Evolutionary conservation across 352 stramenopile genomes (phyloP), one percentile per base, ranked within the genome.

Genomic region (Phytopythium kandeliae): DNA sequence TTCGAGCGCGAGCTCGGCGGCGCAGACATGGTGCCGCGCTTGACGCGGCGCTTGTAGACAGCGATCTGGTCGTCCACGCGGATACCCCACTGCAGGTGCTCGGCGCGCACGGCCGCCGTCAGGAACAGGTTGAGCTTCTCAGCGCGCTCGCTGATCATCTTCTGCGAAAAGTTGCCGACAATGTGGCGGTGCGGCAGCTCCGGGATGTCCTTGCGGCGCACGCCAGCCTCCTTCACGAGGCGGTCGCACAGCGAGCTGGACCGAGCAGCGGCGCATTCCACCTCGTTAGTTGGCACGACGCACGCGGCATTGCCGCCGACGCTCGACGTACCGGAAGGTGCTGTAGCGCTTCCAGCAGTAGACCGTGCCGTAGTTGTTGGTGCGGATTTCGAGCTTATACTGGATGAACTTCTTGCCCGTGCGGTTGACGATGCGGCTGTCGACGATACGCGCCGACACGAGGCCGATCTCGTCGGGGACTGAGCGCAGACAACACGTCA

Each of bases 341-440:
- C 73, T 87, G 79, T 92, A 95, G 40, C 84, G 84, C 57, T 92
- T 92, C 84, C 84, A 95, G 66, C 78, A 91, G 62, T 75, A 92
- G 19, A 95, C 69, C 13, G 84, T 95, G 71, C 84, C 84, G 60
- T 91, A 92, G 72, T 92, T 95, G 36, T 60, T 86, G 46, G 84
- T 95, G 55, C 76, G 69, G 60, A 95, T 89, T 66, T 95, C 81
- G 36, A 95, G 63, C 60, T 95, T 92, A 74, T 95, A 95, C 67
- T 95, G 81, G 47, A 95, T 90, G 50, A 92, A 95, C 60, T 92
- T 92, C 58, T 89, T 90, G 55, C 78, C 78, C 34, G 73, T 89
- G 37, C 73, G 75, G 54, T 90, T 91, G 44, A 92, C 74, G 51
- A 95, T 79, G 43, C 82, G 80, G 56, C 74, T 89, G 63, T 95